Percentiles rank a stretch among this genome's conserved stretches.
These are phyloP conservation scores for Candida pseudoviswanathii DNA, from an alignment of 1,139 yeast genomes.

Conservation along the genomic window DNA sequence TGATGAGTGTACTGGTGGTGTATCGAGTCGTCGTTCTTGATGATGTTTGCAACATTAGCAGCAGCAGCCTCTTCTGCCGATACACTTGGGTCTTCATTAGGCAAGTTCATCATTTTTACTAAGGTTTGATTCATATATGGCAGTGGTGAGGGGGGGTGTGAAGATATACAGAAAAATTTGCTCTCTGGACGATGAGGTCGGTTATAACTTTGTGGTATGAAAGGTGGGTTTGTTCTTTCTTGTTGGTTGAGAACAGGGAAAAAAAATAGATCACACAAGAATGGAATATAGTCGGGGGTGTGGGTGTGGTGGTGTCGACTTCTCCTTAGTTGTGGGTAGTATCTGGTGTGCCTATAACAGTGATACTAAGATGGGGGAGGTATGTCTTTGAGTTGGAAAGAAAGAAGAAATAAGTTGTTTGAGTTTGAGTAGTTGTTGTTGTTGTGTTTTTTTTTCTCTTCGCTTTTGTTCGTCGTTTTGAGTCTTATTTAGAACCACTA, in stretches of 20 bases:
- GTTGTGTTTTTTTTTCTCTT: conserved; percentile 2
- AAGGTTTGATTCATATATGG: conserved; percentile 4
- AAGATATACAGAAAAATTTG: neutral
- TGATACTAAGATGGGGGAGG: too few relatives aligned
- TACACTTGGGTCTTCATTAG: conserved; percentile 28
- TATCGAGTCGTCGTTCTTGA: conserved; percentile 22
- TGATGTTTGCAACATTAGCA: conserved; percentile 17
- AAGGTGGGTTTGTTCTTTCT: neutral
- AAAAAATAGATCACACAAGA: conserved; percentile 2
- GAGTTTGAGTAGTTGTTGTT: too few relatives aligned
- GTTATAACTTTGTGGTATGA: neutral
- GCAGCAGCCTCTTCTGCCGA: conserved; percentile 34
- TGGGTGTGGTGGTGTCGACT: too few relatives aligned
- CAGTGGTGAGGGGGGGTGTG: neutral
- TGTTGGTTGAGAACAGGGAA: neutral
- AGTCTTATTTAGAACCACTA: neutral
- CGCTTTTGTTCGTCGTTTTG: conserved; percentile 1
- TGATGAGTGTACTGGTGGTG: conserved; percentile 14
- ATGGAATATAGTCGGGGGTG: neutral
- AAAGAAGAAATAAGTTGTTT: neutral
- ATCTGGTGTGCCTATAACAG: too few relatives aligned
- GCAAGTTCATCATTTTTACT: conserved; percentile 26
- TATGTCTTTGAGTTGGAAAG: too few relatives aligned
- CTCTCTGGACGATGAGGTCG: neutral
- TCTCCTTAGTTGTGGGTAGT: too few relatives aligned